These are phyloP conservation scores for Gastrodia elata DNA, from an alignment of 106 monocot species.

Conservation along the genomic window DNA sequence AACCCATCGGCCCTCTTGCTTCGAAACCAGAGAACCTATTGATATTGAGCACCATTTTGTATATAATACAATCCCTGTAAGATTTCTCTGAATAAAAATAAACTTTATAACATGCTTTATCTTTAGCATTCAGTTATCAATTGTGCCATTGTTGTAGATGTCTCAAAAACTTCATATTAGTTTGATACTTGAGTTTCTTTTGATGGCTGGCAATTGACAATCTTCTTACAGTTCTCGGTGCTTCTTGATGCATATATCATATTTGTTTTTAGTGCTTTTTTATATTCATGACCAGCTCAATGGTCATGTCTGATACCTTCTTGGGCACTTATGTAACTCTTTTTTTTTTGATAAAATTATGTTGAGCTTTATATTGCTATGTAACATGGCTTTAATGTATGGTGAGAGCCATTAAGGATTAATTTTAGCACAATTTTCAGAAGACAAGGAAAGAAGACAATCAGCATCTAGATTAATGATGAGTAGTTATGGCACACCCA, in stretches of 20 bases:
- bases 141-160: not conserved
- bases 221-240: not conserved
- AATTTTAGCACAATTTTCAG: no score
- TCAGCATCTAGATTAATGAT: no score
- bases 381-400: no score
- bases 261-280: not conserved
- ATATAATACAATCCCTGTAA: constrained; percentile 82
- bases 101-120: constrained; percentile 1
- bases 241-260: not conserved
- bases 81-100: constrained; percentile 11
- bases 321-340: not conserved
- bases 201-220: not conserved
- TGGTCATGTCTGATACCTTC: not conserved
- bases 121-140: not conserved
- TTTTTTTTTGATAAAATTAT: not conserved
- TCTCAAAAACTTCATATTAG: not conserved
- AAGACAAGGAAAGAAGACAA: no score
- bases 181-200: not conserved
- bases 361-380: not conserved
- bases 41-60: constrained; percentile 93
- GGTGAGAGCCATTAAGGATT: no score
- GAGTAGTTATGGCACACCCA: no score
- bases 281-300: not conserved
- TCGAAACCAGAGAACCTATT: constrained; percentile 92
- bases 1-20: constrained; percentile 77